Evolutionary conservation across 805 yeast species (phyloP), one percentile per base, ranked within the genome.

Genomic region (Zygosaccharomyces rouxii): DNA sequence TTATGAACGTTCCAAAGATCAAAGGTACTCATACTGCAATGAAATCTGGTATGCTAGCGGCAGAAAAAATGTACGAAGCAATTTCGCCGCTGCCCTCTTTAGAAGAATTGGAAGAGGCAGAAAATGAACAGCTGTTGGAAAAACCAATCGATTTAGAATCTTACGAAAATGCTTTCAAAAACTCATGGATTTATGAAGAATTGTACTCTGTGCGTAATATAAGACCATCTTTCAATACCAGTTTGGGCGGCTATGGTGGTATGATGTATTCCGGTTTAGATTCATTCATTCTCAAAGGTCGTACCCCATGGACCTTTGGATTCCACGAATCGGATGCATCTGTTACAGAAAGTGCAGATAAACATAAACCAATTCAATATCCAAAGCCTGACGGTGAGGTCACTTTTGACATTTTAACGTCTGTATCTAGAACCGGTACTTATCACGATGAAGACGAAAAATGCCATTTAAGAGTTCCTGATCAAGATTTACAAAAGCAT

Each of bases 1-100:
- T 94, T 67, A 79, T 94, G 80, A 94, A 94, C 64, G 98, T 94
- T 38, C 97, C 99, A 46, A 94, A 92, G 68, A 87, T 94, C 62
- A 94, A 94, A 71, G 99, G 99, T 13, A 84, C 97, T 0, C 99
- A 94, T 67, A 92, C 97, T 1, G 98, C 99, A 1, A 88, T 94
- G 81, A 94, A 94, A 68, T 77, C 94, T 7, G 99, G 98, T 28
- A 83, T 94, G 77, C 68, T 94, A 25, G 99, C 99, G 2, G 99
- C 98, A 2, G 97, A 94, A 60, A 65, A 77, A 19, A 85, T 89
- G 37, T 89, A 74, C 59, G 72, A 74, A 42, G 76, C 71, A 7
- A 69, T 85, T 44, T 73, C 78, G 1, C 67, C 70, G 16, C 68
- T 77, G 42, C 68, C 68, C 35, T 70, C 70, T 46, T 59, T 70